phyloP scores from a whole-genome alignment of 164 flowering plant species.

The Paratinospora sagittata region DNA sequence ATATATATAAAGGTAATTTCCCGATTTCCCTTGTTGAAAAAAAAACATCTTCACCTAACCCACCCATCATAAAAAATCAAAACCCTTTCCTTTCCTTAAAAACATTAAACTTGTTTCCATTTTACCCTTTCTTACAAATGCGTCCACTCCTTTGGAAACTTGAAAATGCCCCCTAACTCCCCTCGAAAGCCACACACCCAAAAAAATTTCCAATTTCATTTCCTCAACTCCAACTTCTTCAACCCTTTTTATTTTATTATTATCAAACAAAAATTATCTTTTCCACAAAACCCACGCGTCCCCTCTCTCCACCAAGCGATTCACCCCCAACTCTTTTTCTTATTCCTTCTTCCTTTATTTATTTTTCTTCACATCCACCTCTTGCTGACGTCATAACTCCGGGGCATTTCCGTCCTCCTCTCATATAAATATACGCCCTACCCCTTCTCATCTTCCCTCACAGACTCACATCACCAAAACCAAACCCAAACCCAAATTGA shows the following conservation, averaged over 20 bases:
- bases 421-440: not conserved
- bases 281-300: not conserved
- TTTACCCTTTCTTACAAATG: too few relatives aligned
- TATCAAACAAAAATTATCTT: not conserved
- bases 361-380: not conserved
- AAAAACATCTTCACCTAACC: not conserved
- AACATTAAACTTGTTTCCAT: not conserved
- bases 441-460: not conserved
- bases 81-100: not conserved
- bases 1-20: too few relatives aligned
- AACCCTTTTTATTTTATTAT: not conserved
- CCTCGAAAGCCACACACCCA: too few relatives aligned
- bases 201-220: too few relatives aligned
- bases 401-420: not conserved
- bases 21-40: too few relatives aligned
- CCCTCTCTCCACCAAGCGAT: constrained; percentile 4
- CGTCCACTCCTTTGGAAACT: too few relatives aligned
- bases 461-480: not conserved
- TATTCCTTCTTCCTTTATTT: not conserved
- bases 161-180: too few relatives aligned
- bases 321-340: not conserved
- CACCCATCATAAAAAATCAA: too few relatives aligned
- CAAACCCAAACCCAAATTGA: too few relatives aligned
- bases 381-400: not conserved
- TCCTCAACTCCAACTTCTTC: not conserved